Percentiles rank a stretch among this genome's conserved stretches.
Evolutionary conservation across 768 basidiomycete genomes (phyloP).

Genomic region (Termitomyces sp.): DNA sequence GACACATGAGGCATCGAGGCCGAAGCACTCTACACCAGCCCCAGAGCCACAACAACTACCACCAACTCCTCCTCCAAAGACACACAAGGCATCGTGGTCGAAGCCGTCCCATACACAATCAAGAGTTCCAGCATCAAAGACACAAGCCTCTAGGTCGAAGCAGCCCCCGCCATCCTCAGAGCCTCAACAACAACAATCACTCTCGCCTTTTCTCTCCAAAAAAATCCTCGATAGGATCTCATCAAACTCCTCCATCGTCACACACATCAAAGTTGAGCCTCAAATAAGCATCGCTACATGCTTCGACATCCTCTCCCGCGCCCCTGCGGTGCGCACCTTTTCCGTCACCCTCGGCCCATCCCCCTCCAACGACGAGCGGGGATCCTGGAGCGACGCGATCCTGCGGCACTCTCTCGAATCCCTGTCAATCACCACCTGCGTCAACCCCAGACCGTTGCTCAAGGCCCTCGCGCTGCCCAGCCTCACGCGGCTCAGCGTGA

Average conservation of each 20-base stretch:
- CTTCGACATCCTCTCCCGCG: neutral
- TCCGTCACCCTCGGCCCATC: neutral
- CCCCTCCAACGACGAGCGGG: neutral
- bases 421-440: neutral
- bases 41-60: too few species aligned
- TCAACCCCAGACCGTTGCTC: neutral
- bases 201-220: neutral
- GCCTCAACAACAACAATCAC: neutral
- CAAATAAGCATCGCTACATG: neutral
- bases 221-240: neutral
- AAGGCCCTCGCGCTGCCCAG: neutral
- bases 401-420: neutral
- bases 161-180: neutral
- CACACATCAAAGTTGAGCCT: neutral
- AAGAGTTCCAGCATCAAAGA: neutral
- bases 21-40: too few species aligned
- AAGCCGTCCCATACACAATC: too few species aligned
- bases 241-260: neutral
- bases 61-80: too few species aligned
- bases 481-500: neutral
- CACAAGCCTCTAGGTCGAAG: too few species aligned
- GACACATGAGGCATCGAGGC: neutral
- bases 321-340: neutral
- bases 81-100: too few species aligned
- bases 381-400: accelerated